phyloP scores from a whole-genome alignment of 139 green algal species.

The Eudorina sp. region DNA sequence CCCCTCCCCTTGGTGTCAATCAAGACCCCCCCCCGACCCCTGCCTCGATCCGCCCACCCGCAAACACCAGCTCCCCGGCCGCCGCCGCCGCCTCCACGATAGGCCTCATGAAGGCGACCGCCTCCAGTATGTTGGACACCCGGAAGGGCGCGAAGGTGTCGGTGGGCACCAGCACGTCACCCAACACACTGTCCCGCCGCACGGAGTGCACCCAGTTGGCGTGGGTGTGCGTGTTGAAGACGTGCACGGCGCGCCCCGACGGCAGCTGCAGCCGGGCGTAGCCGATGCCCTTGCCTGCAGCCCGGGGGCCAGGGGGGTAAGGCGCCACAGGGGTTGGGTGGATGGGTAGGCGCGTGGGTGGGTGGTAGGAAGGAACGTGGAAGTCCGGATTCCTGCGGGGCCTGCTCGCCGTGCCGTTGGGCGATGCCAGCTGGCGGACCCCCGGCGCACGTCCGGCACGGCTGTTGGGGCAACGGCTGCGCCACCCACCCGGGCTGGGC shows the following conservation, averaged over 20 bases:
- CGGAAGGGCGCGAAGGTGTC: constrained; percentile 14
- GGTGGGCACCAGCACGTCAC: constrained; percentile 2
- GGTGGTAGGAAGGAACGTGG: no score
- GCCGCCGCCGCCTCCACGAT: neutral
- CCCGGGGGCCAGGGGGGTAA: no score
- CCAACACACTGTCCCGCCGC: neutral
- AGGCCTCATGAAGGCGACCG: neutral
- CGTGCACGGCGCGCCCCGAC: neutral
- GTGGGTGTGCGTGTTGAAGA: constrained; percentile 27
- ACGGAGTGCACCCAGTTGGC: constrained; percentile 5
- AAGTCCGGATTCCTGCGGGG: no score
- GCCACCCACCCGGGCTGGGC: no score
- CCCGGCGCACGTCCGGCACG: no score
- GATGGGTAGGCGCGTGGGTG: no score
- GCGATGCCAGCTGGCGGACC: no score
- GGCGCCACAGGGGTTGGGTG: no score
- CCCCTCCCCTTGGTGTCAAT: no score
- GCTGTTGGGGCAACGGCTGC: no score
- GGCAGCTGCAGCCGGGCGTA: constrained; percentile 25
- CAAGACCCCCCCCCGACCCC: no score
- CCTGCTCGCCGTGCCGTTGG: no score
- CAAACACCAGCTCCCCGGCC: neutral
- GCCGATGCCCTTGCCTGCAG: constrained; percentile 31
- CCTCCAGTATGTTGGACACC: neutral
- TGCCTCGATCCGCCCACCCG: neutral